Evolutionary conservation across 345 rosid species (phyloP).

Genomic region (Ailanthus altissimus): DNA sequence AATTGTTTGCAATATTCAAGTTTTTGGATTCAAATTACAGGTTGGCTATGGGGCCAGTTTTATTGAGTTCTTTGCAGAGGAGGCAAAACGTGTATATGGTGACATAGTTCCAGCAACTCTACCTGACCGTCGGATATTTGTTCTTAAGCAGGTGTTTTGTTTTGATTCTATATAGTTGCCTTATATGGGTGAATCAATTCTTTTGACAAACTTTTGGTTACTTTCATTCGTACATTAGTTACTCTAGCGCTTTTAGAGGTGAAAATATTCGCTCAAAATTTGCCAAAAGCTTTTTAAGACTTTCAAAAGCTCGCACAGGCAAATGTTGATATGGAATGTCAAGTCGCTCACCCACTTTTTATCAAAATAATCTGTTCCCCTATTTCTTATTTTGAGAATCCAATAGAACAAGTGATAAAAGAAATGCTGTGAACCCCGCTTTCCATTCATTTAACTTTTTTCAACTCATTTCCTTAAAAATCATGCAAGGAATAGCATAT

Average conservation of each 20-base stretch:
- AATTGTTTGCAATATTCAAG: conserved; percentile 17
- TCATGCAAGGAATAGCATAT: neutral
- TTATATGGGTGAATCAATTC: neutral
- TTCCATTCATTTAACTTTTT: neutral
- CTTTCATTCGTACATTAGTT: neutral
- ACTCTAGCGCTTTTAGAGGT: neutral
- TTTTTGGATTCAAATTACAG: conserved; percentile 43
- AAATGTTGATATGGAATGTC: neutral
- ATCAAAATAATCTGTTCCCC: neutral
- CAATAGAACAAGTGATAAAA: neutral
- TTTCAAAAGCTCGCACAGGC: neutral
- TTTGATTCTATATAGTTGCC: neutral
- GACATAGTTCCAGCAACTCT: conserved; percentile 85
- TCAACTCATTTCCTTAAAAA: neutral
- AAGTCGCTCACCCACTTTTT: neutral
- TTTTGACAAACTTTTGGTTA: conserved; percentile 4
- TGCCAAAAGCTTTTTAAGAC: neutral
- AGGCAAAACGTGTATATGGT: conserved; percentile 91
- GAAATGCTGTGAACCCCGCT: neutral
- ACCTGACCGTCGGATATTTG: conserved; percentile 80
- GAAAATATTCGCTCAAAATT: neutral
- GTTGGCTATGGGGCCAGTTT: conserved; percentile 88
- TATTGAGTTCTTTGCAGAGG: conserved; percentile 90
- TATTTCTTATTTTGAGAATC: neutral
- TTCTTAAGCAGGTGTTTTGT: conserved; percentile 73